These are phyloP conservation scores for Pseudognaphalium luteoalbum DNA, from an alignment of 129 eudicot genomes.

Conservation along the genomic window DNA sequence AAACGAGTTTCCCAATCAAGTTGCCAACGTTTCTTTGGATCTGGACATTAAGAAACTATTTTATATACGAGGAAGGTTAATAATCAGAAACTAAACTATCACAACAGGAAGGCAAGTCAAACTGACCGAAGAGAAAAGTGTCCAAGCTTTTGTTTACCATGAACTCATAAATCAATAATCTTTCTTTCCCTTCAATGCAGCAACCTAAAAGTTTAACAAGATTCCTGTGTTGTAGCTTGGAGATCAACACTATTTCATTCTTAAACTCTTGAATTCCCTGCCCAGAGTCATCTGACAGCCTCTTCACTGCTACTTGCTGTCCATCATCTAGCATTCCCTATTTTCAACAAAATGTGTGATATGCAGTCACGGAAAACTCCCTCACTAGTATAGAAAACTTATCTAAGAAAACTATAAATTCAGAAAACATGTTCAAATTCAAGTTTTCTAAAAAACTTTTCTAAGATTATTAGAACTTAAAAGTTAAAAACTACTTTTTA, in stretches of 20 bases:
- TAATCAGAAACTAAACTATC: not conserved
- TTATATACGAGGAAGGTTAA: not conserved
- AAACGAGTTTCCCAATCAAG: conserved; percentile 39
- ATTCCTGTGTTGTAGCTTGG: conserved; percentile 40
- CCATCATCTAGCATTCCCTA: conserved; percentile 38
- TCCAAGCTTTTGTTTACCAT: conserved; percentile 42
- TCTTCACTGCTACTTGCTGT: conserved; percentile 37
- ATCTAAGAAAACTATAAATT: too few species aligned
- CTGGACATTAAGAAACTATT: conserved; percentile 10
- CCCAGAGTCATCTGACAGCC: conserved; percentile 36
- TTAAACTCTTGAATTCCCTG: conserved; percentile 37
- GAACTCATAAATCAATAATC: conserved; percentile 35
- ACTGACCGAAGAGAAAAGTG: conserved; percentile 28
- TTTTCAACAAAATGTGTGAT: not conserved
- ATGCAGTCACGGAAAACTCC: too few species aligned
- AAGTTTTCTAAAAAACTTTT: too few species aligned
- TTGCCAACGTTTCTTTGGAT: conserved; percentile 28
- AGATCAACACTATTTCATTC: conserved; percentile 33
- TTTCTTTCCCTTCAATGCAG: conserved; percentile 37
- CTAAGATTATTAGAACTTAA: too few species aligned
- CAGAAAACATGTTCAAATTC: too few species aligned
- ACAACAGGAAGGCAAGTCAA: not conserved
- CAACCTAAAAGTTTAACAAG: conserved; percentile 39
- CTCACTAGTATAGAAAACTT: too few species aligned
- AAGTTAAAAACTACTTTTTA: too few species aligned